Evolutionary conservation across 768 basidiomycete genomes (phyloP).

Genomic region (Pluteus cervinus): DNA sequence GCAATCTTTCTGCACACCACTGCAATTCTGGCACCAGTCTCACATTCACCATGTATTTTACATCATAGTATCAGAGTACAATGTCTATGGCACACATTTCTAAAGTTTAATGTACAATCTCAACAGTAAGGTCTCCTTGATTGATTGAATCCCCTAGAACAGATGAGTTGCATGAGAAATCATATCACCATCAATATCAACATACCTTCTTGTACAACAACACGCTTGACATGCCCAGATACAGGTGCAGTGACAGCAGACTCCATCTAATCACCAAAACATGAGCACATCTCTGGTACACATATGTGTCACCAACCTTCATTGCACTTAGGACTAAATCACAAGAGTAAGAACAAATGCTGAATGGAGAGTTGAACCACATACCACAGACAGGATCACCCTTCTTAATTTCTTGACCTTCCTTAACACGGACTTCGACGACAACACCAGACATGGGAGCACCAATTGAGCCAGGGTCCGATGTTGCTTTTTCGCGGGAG

Average conservation of each 20-base stretch:
- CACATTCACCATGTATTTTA: no score
- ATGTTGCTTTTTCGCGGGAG: slow-evolving; percentile 89
- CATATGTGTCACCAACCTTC: slow-evolving; percentile 57
- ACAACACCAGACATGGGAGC: slow-evolving; percentile 98
- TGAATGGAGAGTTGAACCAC: slow-evolving; percentile 22
- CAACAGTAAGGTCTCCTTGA: slow-evolving; percentile 87
- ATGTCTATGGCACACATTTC: slow-evolving; percentile 1
- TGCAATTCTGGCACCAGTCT: no score
- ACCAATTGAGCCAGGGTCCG: slow-evolving; percentile 94
- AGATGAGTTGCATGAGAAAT: slow-evolving; percentile 5
- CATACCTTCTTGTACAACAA: slow-evolving; percentile 82
- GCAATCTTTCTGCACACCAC: no score
- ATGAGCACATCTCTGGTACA: slow-evolving; percentile 2
- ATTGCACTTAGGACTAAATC: slow-evolving; percentile 85
- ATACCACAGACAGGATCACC: slow-evolving; percentile 91
- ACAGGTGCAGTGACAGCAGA: slow-evolving; percentile 95
- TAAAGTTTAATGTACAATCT: slow-evolving; percentile 64
- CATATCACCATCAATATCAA: slow-evolving; percentile 2
- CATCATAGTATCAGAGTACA: neutral
- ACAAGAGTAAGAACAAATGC: slow-evolving; percentile 16
- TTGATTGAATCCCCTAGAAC: slow-evolving; percentile 82
- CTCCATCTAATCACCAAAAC: slow-evolving; percentile 71
- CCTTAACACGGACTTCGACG: slow-evolving; percentile 96
- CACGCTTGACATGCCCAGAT: slow-evolving; percentile 92
- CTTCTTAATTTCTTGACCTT: slow-evolving; percentile 96